These are phyloP conservation scores for Dichomitus squalens DNA, from an alignment of 1,284 basidiomycete species.

Conservation along the genomic window DNA sequence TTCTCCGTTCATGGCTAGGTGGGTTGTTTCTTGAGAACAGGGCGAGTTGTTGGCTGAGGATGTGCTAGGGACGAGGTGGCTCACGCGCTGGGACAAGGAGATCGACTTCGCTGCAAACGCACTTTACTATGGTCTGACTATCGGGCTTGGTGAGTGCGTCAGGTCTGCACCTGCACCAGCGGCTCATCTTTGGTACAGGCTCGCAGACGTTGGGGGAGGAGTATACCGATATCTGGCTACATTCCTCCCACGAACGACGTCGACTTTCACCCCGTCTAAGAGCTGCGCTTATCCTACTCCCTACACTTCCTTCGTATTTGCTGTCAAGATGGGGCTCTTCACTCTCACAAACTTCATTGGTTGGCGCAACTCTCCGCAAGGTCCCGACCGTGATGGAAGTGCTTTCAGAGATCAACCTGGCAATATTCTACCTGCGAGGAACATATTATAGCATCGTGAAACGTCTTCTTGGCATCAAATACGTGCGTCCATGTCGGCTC, in stretches of 20 bases:
- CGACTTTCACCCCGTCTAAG: slow-evolving; percentile 49
- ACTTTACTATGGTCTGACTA: slow-evolving; percentile 76
- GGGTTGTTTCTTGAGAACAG: slow-evolving; percentile 23
- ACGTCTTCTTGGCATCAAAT: slow-evolving; percentile 70
- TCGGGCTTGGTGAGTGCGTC: slow-evolving; percentile 62
- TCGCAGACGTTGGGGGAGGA: slow-evolving; percentile 88
- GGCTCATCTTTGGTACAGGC: slow-evolving; percentile 43
- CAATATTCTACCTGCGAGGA: slow-evolving; percentile 81
- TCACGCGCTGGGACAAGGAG: slow-evolving; percentile 82
- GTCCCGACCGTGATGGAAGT: slow-evolving; percentile 55
- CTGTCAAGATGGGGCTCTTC: slow-evolving; percentile 51
- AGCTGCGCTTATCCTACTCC: slow-evolving; percentile 63
- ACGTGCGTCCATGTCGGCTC: slow-evolving; percentile 52
- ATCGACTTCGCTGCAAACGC: slow-evolving; percentile 74
- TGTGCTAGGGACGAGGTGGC: slow-evolving; percentile 77
- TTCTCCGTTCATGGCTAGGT: slow-evolving; percentile 82
- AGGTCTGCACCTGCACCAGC: neutral
- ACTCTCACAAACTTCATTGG: slow-evolving; percentile 37
- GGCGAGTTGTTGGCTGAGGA: slow-evolving; percentile 1
- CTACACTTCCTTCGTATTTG: slow-evolving; percentile 63
- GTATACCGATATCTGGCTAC: slow-evolving; percentile 86
- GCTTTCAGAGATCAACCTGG: slow-evolving; percentile 75
- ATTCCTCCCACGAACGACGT: slow-evolving; percentile 45
- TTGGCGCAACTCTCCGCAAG: slow-evolving; percentile 43
- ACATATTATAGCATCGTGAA: slow-evolving; percentile 78